Evolutionary conservation across 2,329 filamentous ascomycete genomes (phyloP), one percentile per base, ranked within the genome.

Genomic region (Aspergillus novoparasiticus): DNA sequence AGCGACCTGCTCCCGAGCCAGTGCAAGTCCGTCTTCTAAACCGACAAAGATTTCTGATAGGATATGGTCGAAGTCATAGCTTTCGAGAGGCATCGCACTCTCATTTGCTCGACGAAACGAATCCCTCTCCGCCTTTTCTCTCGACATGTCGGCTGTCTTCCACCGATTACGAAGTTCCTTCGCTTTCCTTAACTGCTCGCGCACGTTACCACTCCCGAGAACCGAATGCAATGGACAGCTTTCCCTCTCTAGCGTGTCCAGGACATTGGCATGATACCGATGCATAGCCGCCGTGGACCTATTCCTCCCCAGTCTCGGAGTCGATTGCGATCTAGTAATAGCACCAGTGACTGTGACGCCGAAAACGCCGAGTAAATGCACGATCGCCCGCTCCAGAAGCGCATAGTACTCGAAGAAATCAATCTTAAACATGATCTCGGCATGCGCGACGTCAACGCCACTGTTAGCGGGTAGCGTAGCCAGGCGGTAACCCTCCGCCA

Each of bases 381-480:
- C 88, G 9, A 92, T 81, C 0, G 89, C 89, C 34, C 90, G 86
- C 77, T 93, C 90, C 8, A 92, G 84, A 41, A 91, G 83, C 58
- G 87, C 86, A 78, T 92, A 92, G 75, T 89, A 92, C 71, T 93
- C 90, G 76, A 90, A 88, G 66, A 92, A 93, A 71, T 92, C 90
- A 9, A 92, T 83, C 74, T 92, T 92, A 80, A 92, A 92, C 83
- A 91, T 91, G 19, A 86, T 82, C 74, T 89, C 87, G 0, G 85
- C 85, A 16, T 76, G 67, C 1, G 68, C 57, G 51, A 72, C 60
- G n/a, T 71, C 71, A 3, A 66, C 61, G 10, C 74, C 53, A n/a
- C 16, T 61, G 12, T 74, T 58, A 8, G 21, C 45, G 1, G 43
- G 55, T 3, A 76, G 69, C 51, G 81, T 78, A 0, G 87, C 86